phyloP scores from a whole-genome alignment of 495 filamentous ascomycete genomes.

The Neurospora discreta region DNA sequence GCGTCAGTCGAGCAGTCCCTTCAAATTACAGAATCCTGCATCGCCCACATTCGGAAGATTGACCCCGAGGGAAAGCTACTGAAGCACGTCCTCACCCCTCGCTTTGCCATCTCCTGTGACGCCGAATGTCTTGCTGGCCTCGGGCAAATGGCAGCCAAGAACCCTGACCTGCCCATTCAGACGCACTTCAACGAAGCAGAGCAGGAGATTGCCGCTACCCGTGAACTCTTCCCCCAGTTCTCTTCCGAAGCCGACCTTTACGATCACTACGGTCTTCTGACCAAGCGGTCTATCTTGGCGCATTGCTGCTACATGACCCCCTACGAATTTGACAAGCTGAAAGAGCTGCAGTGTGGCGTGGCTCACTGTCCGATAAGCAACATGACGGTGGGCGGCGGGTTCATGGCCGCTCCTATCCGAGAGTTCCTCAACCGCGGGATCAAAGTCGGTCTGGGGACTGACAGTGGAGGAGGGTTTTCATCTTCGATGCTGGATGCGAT shows the following conservation, averaged over 20 bases:
- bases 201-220: constrained; percentile 43
- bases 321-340: constrained; percentile 38
- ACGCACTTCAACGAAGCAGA: constrained; percentile 54
- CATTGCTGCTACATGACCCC: constrained; percentile 52
- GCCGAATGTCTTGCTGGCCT: constrained; percentile 40
- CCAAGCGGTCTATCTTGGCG: constrained; percentile 46
- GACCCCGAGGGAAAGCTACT: constrained; percentile 36
- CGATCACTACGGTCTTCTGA: constrained; percentile 40
- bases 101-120: constrained; percentile 53
- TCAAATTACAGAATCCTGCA: constrained; percentile 39
- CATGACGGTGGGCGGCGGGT: constrained; percentile 48
- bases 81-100: constrained; percentile 49
- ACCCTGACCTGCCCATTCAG: constrained; percentile 48
- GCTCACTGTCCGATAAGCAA: constrained; percentile 56
- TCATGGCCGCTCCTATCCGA: constrained; percentile 50
- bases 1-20: constrained; percentile 36
- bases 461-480: constrained; percentile 55
- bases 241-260: constrained; percentile 46
- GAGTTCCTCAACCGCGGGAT: constrained; percentile 45
- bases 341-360: constrained; percentile 41
- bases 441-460: constrained; percentile 57
- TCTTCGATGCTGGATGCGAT: constrained; percentile 48
- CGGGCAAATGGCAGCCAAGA: constrained; percentile 35
- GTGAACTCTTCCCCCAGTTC: constrained; percentile 41
- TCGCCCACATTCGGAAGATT: constrained; percentile 33